phyloP scores from a whole-genome alignment of 345 rosid species.

The Camelina neglecta region DNA sequence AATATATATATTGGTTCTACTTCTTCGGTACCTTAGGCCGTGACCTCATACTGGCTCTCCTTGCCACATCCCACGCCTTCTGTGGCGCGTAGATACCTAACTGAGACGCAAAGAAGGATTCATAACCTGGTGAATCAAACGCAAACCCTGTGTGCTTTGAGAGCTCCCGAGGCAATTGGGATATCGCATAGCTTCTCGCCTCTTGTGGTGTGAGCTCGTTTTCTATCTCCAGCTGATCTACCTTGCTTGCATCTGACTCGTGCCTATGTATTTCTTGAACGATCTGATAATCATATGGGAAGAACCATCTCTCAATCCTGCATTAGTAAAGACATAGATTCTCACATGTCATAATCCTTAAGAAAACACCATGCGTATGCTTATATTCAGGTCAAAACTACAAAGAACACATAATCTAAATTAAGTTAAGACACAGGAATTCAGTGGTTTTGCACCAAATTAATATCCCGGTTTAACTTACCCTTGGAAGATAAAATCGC shows the following conservation, averaged over 20 bases:
- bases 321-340: slow-evolving; percentile 1
- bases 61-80: slow-evolving; percentile 97
- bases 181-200: slow-evolving; percentile 79
- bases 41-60: slow-evolving; percentile 86
- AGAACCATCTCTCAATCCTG: slow-evolving; percentile 95
- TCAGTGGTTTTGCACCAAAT: neutral
- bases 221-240: slow-evolving; percentile 56
- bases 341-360: slow-evolving; percentile 13
- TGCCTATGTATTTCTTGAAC: slow-evolving; percentile 87
- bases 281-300: slow-evolving; percentile 93
- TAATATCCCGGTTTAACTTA: slow-evolving; percentile 34
- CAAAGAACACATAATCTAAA: neutral
- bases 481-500: slow-evolving; percentile 95
- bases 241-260: slow-evolving; percentile 57
- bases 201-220: slow-evolving; percentile 75
- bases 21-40: slow-evolving; percentile 56
- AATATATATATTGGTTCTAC: slow-evolving; percentile 24
- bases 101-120: slow-evolving; percentile 95
- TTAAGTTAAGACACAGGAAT: neutral
- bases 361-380: neutral
- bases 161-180: slow-evolving; percentile 84
- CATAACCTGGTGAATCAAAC: slow-evolving; percentile 96
- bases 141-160: slow-evolving; percentile 97
- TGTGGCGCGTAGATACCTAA: slow-evolving; percentile 86
- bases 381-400: slow-evolving; percentile 19